Percentiles rank a stretch among this genome's conserved stretches.
These are phyloP conservation scores for Colletotrichum paranaense DNA, from an alignment of 2,329 filamentous ascomycete species.

Conservation along the genomic window DNA sequence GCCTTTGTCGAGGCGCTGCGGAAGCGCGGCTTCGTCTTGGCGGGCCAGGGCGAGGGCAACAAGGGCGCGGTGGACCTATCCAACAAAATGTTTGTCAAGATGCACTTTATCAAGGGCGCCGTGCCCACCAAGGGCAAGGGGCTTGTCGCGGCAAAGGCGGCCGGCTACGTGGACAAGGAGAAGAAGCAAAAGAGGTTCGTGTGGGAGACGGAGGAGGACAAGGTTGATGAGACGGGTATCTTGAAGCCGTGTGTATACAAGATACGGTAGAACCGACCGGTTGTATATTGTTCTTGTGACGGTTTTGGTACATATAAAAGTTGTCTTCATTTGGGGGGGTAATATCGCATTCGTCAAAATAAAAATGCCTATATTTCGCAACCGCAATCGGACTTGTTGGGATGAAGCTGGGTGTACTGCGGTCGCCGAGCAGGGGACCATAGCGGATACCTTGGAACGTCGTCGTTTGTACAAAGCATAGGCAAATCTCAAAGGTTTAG, in stretches of 20 bases:
- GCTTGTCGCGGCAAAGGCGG: constrained; percentile 68
- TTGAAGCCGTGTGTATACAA: constrained; percentile 98
- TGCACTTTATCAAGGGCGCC: constrained; percentile 92
- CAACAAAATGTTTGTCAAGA: constrained; percentile 99
- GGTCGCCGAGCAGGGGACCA: not conserved
- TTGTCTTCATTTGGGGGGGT: not conserved
- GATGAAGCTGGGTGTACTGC: not conserved
- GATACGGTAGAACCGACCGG: constrained; percentile 68
- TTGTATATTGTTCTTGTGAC: not conserved
- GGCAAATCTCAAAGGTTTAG: not conserved
- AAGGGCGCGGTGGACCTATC: constrained; percentile 76
- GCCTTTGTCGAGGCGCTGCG: constrained; percentile 87
- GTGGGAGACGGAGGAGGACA: constrained; percentile 65
- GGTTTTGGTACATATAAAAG: constrained; percentile 7
- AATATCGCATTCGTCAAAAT: not conserved
- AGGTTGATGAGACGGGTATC: constrained; percentile 71
- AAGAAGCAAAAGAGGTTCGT: constrained; percentile 67
- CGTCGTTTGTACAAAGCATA: not conserved
- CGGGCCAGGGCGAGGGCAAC: constrained; percentile 62
- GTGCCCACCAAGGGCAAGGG: constrained; percentile 82
- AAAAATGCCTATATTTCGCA: not conserved
- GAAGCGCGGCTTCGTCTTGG: constrained; percentile 86
- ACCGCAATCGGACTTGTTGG: not conserved
- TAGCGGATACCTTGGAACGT: not conserved
- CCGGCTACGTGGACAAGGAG: constrained; percentile 56